Evolutionary conservation across 2,329 filamentous ascomycete species (phyloP), one percentile per base, ranked within the genome.

Genomic region (Beauveria scarabaeidicola): DNA sequence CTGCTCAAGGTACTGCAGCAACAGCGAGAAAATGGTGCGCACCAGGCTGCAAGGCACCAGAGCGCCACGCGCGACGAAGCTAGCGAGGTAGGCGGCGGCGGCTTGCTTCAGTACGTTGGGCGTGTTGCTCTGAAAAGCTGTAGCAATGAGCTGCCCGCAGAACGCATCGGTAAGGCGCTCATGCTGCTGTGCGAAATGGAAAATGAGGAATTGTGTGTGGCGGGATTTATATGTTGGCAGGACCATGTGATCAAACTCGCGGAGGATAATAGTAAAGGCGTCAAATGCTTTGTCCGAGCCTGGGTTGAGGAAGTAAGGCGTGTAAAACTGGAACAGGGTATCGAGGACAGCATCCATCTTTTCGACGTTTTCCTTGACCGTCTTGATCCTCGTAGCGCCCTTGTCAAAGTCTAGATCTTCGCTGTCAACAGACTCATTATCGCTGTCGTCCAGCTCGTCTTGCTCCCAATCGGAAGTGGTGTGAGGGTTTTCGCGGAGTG

Each of bases 291-390:
- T 79, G 52, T 87, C 81, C 13, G 85, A 84, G 41, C 86, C 82
- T 10, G 89, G 87, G 50, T 86, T 80, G 43, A 78, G 76, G 68
- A 96, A 93, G 10, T 85, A 78, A 3, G 86, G 84, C 13, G 85
- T 82, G 73, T 96, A 97, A 64, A 93, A 85, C 48, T 83, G 81
- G 71, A 99, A 99, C 1, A 99, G 81, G 0, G 90, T 83, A 68
- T 97, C 91, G 67, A 99, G 84, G 65, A 96, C 89, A 23, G 85
- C 83, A 72, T 99, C 94, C 75, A 99, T 87, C 75, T 97, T 97
- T 69, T 89, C 85, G 50, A 97, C 87, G 66, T 90, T 92, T 62
- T 88, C 85, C 69, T 88, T 91, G 56, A 96, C 79, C 23, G 83
- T 82, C 65, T 88, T 86, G 61, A 93, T 82, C 61, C 83, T 81